Base-by-base conservation (phyloP, 1,284 basidiomycete genomes). In the Ceratobasidium sp. region DNA sequence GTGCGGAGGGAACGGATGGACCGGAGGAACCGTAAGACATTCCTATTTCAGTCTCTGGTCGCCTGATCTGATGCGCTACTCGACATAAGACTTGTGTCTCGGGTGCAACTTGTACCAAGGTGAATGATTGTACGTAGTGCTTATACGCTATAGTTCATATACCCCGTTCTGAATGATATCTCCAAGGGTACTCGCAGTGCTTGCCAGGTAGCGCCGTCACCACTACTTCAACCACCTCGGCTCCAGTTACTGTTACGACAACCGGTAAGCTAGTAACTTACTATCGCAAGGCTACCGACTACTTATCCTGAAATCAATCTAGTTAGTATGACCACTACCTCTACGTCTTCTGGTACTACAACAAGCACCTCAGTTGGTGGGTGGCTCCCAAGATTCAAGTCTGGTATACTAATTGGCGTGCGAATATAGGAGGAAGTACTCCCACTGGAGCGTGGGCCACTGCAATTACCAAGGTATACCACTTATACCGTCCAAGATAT, bases 371-470 rank as follows among this genome's bases (percentile, higher is more conserved):
- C 56, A 25, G 56, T n/a, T 15, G 3, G 43, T 50, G 53, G 52
- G 45, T 47, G 22, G 52, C 38, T 34, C 22, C n/a, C 32, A 22
- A n/a, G n/a, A n/a, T n/a, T n/a, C n/a, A n/a, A n/a, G n/a, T n/a
- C n/a, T n/a, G n/a, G n/a, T 29, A n/a, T 53, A 40, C 6, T 20
- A 27, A 43, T 52, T 1, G 13, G 22, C 29, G 22, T 42, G 27
- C 15, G 55, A 22, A 58, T 20, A 49, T 45, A 57, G 50, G 20
- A 50, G 43, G 35, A 7, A 49, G 38, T 22, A 35, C 69, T 2
- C 52, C 69, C 42, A 64, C 69, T 34, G 53, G 58, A 55, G 62
- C 50, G 22, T 71, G 68, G 57, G 68, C 68, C 31, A 42, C 69
- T 17, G 62, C 71, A 12, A 40, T 60, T 27, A 68, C 69, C 29